Evolutionary conservation across 768 basidiomycete species (phyloP).

Genomic region (Calvatia gigantea): DNA sequence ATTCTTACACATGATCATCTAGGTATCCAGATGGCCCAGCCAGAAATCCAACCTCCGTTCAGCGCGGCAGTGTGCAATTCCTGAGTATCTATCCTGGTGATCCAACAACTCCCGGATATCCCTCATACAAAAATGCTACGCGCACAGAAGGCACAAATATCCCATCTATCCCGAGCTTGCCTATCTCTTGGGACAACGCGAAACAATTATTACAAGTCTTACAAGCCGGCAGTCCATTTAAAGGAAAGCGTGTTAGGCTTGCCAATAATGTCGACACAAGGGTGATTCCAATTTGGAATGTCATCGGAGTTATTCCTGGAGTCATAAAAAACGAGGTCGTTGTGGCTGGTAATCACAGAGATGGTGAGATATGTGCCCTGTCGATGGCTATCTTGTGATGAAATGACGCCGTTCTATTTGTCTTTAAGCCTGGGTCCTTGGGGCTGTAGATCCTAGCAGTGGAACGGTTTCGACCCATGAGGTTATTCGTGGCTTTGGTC

Average conservation of each 20-base stretch:
- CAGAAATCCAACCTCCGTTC: constrained; percentile 76
- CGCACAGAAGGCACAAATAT: constrained; percentile 59
- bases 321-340: constrained; percentile 81
- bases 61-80: constrained; percentile 80
- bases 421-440: constrained; percentile 37
- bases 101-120: constrained; percentile 84
- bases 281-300: constrained; percentile 90
- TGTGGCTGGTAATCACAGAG: constrained; percentile 80
- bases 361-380: constrained; percentile 48
- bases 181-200: constrained; percentile 86
- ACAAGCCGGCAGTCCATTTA: constrained; percentile 13
- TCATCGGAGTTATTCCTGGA: constrained; percentile 79
- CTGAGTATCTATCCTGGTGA: constrained; percentile 68
- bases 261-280: constrained; percentile 66
- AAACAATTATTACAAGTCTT: constrained; percentile 45
- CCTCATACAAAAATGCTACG: constrained; percentile 80
- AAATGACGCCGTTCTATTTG: not conserved
- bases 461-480: constrained; percentile 77
- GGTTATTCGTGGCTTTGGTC: constrained; percentile 68
- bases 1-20: not conserved
- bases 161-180: constrained; percentile 81
- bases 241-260: constrained; percentile 38
- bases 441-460: constrained; percentile 71
- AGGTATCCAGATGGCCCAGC: constrained; percentile 82
- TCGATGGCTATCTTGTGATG: not conserved